Base-by-base conservation (phyloP, 2,329 filamentous ascomycete genomes). In the Ophiostoma quercus region DNA sequence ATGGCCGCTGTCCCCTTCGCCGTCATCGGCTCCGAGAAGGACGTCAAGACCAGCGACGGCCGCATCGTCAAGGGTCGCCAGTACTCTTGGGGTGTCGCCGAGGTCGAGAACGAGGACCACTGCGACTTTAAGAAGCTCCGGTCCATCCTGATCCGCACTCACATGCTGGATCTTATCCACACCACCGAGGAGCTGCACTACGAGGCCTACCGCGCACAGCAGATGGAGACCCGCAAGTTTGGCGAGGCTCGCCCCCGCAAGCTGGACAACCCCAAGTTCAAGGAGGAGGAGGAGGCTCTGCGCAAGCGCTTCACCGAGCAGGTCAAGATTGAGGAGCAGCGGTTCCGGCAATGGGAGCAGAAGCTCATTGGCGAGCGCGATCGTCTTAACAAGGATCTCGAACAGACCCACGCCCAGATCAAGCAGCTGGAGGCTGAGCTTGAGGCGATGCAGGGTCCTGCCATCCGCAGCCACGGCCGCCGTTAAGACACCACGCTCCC, bases 71-170 rank as follows among this genome's bases (percentile, higher is more conserved):
- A 99, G 88, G 95, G 95, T 75, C 93, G 95, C 74, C 96, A 99
- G 82, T 99, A 99, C 84, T 92, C 93, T 70, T 99, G 95, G 95
- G 95, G 95, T 86, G 95, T 99, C 77, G 95, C 95, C 73, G 95
- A 99, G 82, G 95, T 99, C 68, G 95, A 99, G 87, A 99, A 99
- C 79, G 95, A 99, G 84, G 95, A 99, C 79, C 95, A 99, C 87
- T 99, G 95, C 83, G 95, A 99, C 83, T 99, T 99, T 87, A 99
- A 99, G 91, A 99, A 99, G 87, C 91, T 99, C 74, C 94, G 95
- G 77, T 97, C 94, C 67, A 98, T 99, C 77, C 87, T 99, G 75
- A 98, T 99, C 84, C 92, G 95, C 81, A 97, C 94, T 67, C 95
- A 99, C 85, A 99, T 99, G 95, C 89, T 99, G 77, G 95, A 99